These are phyloP conservation scores for Moringa oleifera DNA, from an alignment of 345 rosid species.

Conservation along the genomic window DNA sequence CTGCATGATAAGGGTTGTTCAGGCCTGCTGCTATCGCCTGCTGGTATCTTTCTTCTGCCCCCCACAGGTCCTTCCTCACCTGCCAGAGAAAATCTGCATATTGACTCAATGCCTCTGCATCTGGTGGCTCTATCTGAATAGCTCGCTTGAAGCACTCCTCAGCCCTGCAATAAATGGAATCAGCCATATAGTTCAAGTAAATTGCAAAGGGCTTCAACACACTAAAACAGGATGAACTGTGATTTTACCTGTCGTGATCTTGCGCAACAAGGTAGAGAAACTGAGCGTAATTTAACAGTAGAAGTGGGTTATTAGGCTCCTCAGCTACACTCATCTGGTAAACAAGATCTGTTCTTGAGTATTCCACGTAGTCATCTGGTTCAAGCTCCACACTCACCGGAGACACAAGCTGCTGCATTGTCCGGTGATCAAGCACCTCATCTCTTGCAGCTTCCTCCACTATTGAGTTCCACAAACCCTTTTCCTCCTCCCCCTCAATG, in stretches of 20 bases:
- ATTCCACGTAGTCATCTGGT: constrained; percentile 37
- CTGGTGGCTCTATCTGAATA: constrained; percentile 38
- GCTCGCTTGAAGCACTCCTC: constrained; percentile 75
- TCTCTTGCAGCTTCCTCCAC: constrained; percentile 40
- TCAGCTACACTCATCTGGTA: constrained; percentile 51
- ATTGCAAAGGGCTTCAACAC: background rate
- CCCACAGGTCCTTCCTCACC: constrained; percentile 58
- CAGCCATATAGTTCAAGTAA: background rate
- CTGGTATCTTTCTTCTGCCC: constrained; percentile 67
- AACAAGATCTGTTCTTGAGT: constrained; percentile 43
- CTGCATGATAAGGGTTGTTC: constrained; percentile 36
- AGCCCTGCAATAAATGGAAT: constrained; percentile 32
- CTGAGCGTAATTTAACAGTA: constrained; percentile 67
- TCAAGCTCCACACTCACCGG: constrained; percentile 37
- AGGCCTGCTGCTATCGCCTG: constrained; percentile 60
- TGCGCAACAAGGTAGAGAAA: constrained; percentile 50
- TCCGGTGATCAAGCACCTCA: constrained; percentile 33
- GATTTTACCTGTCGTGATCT: constrained; percentile 54
- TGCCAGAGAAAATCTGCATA: constrained; percentile 73
- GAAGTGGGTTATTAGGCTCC: constrained; percentile 57
- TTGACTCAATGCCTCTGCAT: constrained; percentile 50
- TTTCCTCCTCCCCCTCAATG: constrained; percentile 22
- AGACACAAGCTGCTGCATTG: constrained; percentile 28
- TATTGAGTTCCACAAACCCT: constrained; percentile 44
- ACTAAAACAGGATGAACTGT: background rate